Percentiles rank a stretch among this genome's conserved stretches.
phyloP scores from a whole-genome alignment of 805 yeast species.

The Hanseniaspora taiwanica region DNA sequence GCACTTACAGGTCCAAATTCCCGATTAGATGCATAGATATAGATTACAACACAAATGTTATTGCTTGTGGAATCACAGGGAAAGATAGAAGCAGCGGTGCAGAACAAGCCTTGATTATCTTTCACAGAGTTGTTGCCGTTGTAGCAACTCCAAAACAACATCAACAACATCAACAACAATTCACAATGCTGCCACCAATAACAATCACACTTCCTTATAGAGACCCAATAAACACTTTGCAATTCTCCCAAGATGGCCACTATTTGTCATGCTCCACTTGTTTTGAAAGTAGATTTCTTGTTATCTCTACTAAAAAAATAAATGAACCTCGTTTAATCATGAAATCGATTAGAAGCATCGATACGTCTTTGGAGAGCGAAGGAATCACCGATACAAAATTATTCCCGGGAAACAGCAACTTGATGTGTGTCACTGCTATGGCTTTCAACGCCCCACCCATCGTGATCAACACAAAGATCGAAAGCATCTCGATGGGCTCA shows the following conservation, averaged over 20 bases:
- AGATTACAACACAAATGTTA: conserved; percentile 45
- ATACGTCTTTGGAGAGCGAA: conserved; percentile 63
- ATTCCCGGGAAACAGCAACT: conserved; percentile 47
- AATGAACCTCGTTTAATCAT: conserved; percentile 52
- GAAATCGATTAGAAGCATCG: conserved; percentile 52
- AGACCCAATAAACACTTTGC: conserved; percentile 67
- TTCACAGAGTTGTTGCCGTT: conserved; percentile 33
- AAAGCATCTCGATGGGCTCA: conserved; percentile 17
- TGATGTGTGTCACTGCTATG: conserved; percentile 44
- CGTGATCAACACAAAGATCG: conserved; percentile 49
- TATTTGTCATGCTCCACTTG: conserved; percentile 57
- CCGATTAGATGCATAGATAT: conserved; percentile 72
- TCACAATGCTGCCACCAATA: conserved; percentile 27
- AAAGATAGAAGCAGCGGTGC: conserved; percentile 53
- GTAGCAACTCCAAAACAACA: background rate
- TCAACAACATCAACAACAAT: conserved; percentile 3
- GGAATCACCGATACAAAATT: conserved; percentile 77
- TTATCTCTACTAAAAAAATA: conserved; percentile 52
- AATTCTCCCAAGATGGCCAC: conserved; percentile 59
- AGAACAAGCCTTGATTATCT: conserved; percentile 63
- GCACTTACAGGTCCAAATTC: conserved; percentile 54
- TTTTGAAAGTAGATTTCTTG: conserved; percentile 65
- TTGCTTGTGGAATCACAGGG: conserved; percentile 78
- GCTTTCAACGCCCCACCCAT: conserved; percentile 58
- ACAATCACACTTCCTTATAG: conserved; percentile 74